phyloP scores from a whole-genome alignment of 192 early-diverging fungal genomes.

The Podila epigama region DNA sequence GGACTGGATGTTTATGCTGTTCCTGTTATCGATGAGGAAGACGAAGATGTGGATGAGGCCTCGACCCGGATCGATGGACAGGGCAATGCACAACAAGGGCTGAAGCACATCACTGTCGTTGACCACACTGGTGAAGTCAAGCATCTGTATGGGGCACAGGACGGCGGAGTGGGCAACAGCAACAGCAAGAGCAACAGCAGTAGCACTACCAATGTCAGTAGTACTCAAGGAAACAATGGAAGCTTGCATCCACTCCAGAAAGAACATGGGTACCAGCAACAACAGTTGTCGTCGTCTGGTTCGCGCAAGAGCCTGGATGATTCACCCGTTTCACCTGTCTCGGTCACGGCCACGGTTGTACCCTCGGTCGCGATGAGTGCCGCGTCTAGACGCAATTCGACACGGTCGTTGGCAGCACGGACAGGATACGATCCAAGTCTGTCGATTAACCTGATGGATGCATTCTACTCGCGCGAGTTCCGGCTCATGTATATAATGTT shows the following conservation, averaged over 20 bases:
- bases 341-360: slow-evolving; percentile 22
- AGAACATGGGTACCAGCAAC: slow-evolving; percentile 20
- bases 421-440: slow-evolving; percentile 41
- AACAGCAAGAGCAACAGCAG: not conserved
- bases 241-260: slow-evolving; percentile 10
- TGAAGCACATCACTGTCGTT: slow-evolving; percentile 6
- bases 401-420: not conserved
- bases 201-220: not conserved
- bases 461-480: slow-evolving; percentile 64
- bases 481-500: slow-evolving; percentile 68
- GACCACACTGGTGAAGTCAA: not conserved
- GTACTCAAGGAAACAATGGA: too few relatives aligned
- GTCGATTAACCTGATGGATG: slow-evolving; percentile 60
- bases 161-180: not conserved
- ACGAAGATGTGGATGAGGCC: not conserved
- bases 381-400: slow-evolving; percentile 24
- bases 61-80: slow-evolving; percentile 7
- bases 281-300: too few relatives aligned
- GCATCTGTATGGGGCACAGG: not conserved
- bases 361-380: slow-evolving; percentile 19
- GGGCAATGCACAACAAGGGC: not conserved
- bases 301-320: slow-evolving; percentile 30
- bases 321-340: slow-evolving; percentile 21
- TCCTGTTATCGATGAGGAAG: slow-evolving; percentile 29
- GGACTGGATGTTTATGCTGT: slow-evolving; percentile 61